Percentiles rank a stretch among this genome's conserved stretches.
Evolutionary conservation across 2,329 filamentous ascomycete genomes (phyloP).

Genomic region (Colletotrichum chrysophilum): DNA sequence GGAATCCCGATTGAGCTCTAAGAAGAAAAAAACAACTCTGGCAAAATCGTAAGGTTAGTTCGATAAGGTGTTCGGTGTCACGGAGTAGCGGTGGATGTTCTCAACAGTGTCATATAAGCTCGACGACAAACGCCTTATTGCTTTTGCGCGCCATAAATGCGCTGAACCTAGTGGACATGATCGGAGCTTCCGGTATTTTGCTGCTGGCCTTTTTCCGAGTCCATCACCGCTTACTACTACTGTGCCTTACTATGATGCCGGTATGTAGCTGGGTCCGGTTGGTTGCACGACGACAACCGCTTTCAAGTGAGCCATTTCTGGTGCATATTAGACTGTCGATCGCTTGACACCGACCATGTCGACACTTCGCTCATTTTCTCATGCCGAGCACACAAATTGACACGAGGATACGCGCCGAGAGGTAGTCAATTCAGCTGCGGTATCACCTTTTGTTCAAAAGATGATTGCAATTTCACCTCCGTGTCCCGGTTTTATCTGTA

Average conservation of each 20-base stretch:
- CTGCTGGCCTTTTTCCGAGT: background rate
- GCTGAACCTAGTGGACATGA: background rate
- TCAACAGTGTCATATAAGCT: background rate
- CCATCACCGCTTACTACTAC: background rate
- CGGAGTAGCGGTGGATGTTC: background rate
- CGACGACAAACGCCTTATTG: background rate
- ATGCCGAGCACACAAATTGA: background rate
- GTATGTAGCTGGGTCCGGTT: background rate
- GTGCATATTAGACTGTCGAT: fast-evolving
- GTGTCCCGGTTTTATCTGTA: background rate
- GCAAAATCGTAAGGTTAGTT: background rate
- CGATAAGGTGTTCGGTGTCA: background rate
- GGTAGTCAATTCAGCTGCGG: fast-evolving
- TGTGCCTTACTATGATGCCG: background rate
- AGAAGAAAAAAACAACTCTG: background rate
- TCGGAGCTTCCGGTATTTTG: background rate
- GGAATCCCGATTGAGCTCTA: background rate
- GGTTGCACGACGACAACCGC: background rate
- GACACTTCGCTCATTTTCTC: background rate
- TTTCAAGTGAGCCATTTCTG: background rate
- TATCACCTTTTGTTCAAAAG: background rate
- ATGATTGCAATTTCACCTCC: background rate
- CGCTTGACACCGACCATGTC: background rate
- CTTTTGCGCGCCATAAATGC: background rate
- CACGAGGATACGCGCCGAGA: background rate